These are phyloP conservation scores for Lathyrus tuberosus DNA, from an alignment of 306 rosid genomes.

Conservation along the genomic window DNA sequence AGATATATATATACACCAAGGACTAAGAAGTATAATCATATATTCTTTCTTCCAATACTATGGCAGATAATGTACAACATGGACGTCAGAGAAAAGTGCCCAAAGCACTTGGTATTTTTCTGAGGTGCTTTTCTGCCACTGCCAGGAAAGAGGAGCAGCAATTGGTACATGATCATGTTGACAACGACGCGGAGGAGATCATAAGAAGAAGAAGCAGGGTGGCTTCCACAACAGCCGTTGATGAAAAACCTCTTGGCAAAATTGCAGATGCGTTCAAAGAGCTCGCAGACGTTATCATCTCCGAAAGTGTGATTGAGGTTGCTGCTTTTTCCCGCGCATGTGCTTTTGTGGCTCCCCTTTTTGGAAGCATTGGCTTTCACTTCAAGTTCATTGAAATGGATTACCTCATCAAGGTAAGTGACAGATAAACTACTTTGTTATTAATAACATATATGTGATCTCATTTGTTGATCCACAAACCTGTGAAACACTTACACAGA, in stretches of 20 bases:
- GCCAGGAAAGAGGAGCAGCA: conserved; percentile 5
- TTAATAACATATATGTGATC: not conserved
- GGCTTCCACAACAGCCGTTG: not conserved
- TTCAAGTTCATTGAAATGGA: conserved; percentile 41
- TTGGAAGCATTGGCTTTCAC: conserved; percentile 30
- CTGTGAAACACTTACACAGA: too few species aligned
- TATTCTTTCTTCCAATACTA: not conserved
- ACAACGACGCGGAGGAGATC: not conserved
- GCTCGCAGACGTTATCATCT: not conserved
- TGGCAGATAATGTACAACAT: not conserved
- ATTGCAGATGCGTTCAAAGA: conserved; percentile 36
- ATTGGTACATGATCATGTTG: not conserved
- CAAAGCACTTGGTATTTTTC: not conserved
- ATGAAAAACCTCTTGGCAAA: conserved; percentile 22
- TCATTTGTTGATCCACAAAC: not conserved
- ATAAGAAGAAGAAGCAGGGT: not conserved
- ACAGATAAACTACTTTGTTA: not conserved
- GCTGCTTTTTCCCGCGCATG: conserved; percentile 33
- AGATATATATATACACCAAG: not conserved
- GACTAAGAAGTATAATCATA: conserved; percentile 3
- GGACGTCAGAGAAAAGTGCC: conserved; percentile 2
- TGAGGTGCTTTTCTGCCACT: conserved; percentile 16
- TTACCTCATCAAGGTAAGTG: conserved; percentile 29
- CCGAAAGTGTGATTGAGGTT: not conserved
- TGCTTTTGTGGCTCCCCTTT: conserved; percentile 20